Evolutionary conservation across 139 green algal genomes (phyloP).

Genomic region (Auxenochlorella pyrenoidosa): DNA sequence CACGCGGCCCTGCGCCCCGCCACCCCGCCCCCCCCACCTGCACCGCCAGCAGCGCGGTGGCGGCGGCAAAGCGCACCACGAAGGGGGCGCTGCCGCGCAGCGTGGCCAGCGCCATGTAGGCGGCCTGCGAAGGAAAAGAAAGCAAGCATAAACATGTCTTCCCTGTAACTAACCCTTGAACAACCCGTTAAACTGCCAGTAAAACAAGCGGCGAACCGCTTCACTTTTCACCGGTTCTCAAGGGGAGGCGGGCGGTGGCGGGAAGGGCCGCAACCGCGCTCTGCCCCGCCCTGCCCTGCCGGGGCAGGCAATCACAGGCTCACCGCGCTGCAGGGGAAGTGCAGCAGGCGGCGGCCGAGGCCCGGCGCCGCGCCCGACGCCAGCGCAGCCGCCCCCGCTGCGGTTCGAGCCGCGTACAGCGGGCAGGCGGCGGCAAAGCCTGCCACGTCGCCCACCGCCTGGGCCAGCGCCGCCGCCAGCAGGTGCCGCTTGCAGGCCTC

Average conservation of each 20-base stretch:
- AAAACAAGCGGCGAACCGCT: too few species aligned
- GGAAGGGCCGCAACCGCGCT: too few species aligned
- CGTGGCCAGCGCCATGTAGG: background rate
- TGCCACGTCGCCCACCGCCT: background rate
- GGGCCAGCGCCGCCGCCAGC: background rate
- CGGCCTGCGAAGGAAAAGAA: background rate
- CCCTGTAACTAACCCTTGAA: too few species aligned
- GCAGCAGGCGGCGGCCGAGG: background rate
- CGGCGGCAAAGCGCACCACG: background rate
- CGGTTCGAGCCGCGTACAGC: background rate
- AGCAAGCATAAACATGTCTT: background rate
- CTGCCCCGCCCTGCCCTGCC: too few species aligned
- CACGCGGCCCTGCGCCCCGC: background rate
- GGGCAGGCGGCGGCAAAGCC: background rate
- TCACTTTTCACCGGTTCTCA: too few species aligned
- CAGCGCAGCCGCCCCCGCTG: background rate
- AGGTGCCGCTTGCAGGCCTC: background rate
- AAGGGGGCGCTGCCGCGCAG: background rate
- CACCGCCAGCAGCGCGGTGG: background rate
- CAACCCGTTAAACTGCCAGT: too few species aligned
- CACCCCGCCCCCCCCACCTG: background rate
- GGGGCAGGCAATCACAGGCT: too few species aligned
- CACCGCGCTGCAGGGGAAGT: constrained; percentile 4
- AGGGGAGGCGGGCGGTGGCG: too few species aligned
- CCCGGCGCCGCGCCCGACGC: background rate